Base-by-base conservation (phyloP, 768 basidiomycete species). In the Calocybe indica region DNA sequence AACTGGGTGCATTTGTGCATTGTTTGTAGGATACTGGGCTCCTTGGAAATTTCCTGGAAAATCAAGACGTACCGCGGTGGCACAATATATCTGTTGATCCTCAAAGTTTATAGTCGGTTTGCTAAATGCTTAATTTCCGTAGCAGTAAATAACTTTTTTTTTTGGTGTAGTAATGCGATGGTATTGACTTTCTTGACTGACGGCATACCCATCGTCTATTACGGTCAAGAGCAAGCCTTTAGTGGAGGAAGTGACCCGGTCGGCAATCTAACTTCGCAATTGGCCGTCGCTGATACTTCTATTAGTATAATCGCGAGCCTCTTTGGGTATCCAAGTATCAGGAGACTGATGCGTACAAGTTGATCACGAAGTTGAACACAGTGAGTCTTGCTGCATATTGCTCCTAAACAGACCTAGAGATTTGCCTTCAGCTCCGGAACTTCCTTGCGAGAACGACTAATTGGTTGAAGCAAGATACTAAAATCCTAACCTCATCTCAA, bases 201-300 rank as follows among this genome's bases (percentile, higher is more conserved):
- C 49, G 87, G 88, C n/a, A 87, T 88, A 54, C 88, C 88, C 0
- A 80, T 90, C 50, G 76, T 88, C 8, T 91, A 90, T 61, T 87
- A 88, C 51, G 88, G 88, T 1, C 85, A 87, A 63, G 88, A 90
- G 56, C 88, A 89, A 59, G 67, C 72, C 36, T 83, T 86, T 61
- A 68, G 64, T 47, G 88, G 88, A 32, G 67, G 64, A 56, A 64
- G 61, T 6, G 87, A 90, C 56, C 88, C 88, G 33, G 83, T 86
- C 61, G 55, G 75, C 56, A 30, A 35, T 15, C 47, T 8, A 30
- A 34, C 30, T 29, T 22, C 51, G 45, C 28, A 15, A 28, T 43
- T 34, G 40, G 46, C 31, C 40, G 9, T 32, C 33, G 5, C 10
- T 29, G 33, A 45, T 41, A 34, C 46, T 41, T 44, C 54, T 7